Evolutionary conservation across 441 rosid species (phyloP), one percentile per base, ranked within the genome.

Genomic region (Aquilaria agallochum): DNA sequence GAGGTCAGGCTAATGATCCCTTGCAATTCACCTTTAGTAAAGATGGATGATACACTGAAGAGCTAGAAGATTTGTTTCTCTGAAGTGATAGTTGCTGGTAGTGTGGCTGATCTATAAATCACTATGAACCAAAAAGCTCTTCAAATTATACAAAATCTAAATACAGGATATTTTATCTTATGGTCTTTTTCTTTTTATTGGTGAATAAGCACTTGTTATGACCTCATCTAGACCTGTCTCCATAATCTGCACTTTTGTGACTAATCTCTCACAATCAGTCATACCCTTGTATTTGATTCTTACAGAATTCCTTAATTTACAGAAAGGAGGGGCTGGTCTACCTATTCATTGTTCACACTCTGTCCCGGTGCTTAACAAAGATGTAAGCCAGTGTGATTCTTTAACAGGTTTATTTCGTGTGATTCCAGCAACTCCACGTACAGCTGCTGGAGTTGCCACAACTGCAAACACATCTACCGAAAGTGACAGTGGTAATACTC

Each of bases 261-360:
- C 27, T 50, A 49, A 15, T 46, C 36, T 47, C 52, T 62, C 32
- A 13, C 55, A 2, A 13, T 20, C 15, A 60, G 66, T 56, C 59
- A 58, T 72, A 47, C 27, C 53, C 63, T 32, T 61, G 20, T 14
- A 33, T 50, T 59, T 57, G 50, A 59, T 71, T 73, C 69, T 72
- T 65, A 65, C 55, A 69, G 48, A 63, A 53, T 70, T 74, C 50
- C 66, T 56, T 32, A 47, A 61, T 71, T 72, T 65, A 59, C 93
- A 95, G 99, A 86, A 81, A 75, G 83, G 77, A 60, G 83, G 78
- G 56, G 68, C 71, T 60, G 62, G 58, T 72, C 47, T 60, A 60
- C 83, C 95, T 54, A 86, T 95, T 34, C 95, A 83, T 71, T 91
- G 97, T 11, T 95, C 99, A 56, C 95, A 53, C 55, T 95, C 99